Base-by-base conservation (phyloP, 495 filamentous ascomycete genomes). In the Astrothelium subdiscretum region DNA sequence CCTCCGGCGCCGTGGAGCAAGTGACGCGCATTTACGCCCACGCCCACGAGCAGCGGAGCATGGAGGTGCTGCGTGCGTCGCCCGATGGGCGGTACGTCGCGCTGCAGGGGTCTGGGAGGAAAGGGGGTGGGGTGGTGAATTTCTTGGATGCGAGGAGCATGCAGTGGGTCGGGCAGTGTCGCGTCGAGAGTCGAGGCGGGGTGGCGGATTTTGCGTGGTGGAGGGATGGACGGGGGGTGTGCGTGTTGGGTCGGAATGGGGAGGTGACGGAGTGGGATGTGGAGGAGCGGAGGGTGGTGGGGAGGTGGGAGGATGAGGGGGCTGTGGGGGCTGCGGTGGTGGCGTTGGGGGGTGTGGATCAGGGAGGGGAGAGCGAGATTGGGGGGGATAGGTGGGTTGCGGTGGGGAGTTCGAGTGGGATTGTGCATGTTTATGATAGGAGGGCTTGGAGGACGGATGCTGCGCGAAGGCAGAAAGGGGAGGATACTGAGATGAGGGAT, bases 381-480 rank as follows among this genome's bases (percentile, higher is more conserved):
- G 91, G 91, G n/a, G 85, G 83, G 0, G 88, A 95, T 71, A 79
- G 89, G 62, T 97, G 90, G 90, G 80, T 96, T 8, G 92, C 89
- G 11, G 78, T 97, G 27, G 94, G 94, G 5, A 88, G 85, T 32
- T 86, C 83, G 40, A 89, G 84, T 57, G 94, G 94, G 29, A 85
- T 98, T 26, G 83, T 95, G 29, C 97, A 97, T 70, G 79, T 98
- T 57, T 98, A 98, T 74, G 91, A 97, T 71, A 87, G 94, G 4
- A 77, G 82, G 26, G 69, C 78, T 72, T 81, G 81, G 89, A 73
- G 84, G 10, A 71, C 74, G 5, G 67, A 71, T 18, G 75, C 79
- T 59, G 77, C 95, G 5, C 90, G 91, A 20, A 85, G 83, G 0
- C 87, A 95, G 70, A 79, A 89, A 62, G 97, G 90, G 89, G 80